phyloP scores from a whole-genome alignment of 2,329 filamentous ascomycete species.

The Chrysosporium queenslandicum region DNA sequence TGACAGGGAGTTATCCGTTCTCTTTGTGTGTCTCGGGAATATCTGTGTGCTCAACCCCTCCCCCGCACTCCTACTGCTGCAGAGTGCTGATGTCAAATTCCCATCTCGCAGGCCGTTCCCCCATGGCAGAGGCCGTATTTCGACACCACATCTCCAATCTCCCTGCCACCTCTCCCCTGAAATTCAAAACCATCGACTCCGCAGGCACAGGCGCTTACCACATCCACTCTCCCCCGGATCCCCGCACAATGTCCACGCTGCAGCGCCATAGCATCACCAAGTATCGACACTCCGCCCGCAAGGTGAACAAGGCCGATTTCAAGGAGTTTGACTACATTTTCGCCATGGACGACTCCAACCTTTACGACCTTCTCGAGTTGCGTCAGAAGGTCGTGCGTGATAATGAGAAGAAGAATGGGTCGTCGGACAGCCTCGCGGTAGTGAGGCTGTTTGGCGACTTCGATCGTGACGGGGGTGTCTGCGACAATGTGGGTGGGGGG shows the following conservation, averaged over 20 bases:
- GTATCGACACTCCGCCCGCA: conserved; percentile 68
- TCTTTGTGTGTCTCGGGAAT: conserved; percentile 95
- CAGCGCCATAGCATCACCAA: conserved; percentile 61
- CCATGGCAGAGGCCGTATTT: conserved; percentile 96
- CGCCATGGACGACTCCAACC: conserved; percentile 82
- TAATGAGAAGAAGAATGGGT: conserved; percentile 38
- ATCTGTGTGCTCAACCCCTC: conserved; percentile 53
- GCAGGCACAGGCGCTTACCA: conserved; percentile 90
- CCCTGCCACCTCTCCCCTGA: conserved; percentile 43
- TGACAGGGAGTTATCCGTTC: conserved; percentile 51
- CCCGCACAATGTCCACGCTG: conserved; percentile 72
- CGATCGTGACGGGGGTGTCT: conserved; percentile 45
- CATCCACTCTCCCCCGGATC: conserved; percentile 63
- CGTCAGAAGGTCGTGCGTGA: conserved; percentile 42
- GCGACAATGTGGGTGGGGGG: conserved; percentile 34
- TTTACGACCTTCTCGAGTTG: conserved; percentile 56
- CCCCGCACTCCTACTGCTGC: conserved; percentile 19
- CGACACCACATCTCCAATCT: conserved; percentile 54
- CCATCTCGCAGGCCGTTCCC: conserved; percentile 50
- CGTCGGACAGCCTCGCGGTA: conserved; percentile 35
- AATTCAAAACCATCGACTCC: conserved; percentile 64
- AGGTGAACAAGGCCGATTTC: conserved; percentile 65
- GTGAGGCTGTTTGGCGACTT: conserved; percentile 82
- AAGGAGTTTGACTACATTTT: conserved; percentile 83
- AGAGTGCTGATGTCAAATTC: not conserved